Base-by-base conservation (phyloP, 1,284 basidiomycete genomes). In the Mycena sp. region DNA sequence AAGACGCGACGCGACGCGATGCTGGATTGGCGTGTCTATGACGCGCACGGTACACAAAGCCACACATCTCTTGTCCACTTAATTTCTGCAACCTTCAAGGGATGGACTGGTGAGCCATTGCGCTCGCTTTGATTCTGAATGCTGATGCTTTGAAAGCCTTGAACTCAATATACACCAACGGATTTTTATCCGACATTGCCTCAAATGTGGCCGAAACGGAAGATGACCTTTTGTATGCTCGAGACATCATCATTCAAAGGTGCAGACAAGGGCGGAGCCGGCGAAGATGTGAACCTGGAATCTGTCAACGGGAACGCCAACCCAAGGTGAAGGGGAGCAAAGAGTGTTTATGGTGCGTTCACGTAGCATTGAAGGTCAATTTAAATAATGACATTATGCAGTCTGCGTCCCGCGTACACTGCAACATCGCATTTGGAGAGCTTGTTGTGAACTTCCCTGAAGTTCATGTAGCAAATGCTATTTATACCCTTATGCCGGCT, bases 181-280 rank as follows among this genome's bases (percentile, higher is more conserved):
- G 67, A 91, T 96, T 67, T n/a, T 80, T 97, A 32, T 86, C 88
- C 28, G 92, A 94, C 76, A 85, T 97, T 63, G 94, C 93, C 4
- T 78, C 82, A 29, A 91, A 88, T 72, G 80, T 89, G 59, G 82
- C 83, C 11, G 81, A 83, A 32, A 78, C 77, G 12, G 75, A 82
- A 59, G 80, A 84, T 49, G 83, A 84, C 60, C 71, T 84, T 11
- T 71, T 77, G 9, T 80, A 81, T 65, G 83, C 85, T 23, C 82
- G 86, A 65, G 80, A 86, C 52, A 73, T 89, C 38, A 83, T 94
- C 48, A 82, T 14, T 85, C 88, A 12, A 87, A 86, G 67, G 87
- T 89, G 11, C 84, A 85, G 56, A 86, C 72, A 10, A 68, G 76
- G 60, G 70, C 68, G 17, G 70, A 73, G 35, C 62, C 58, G 63